Conservation (phyloP, 2,329 filamentous ascomycete species). For the Pyricularia sp. region DNA sequence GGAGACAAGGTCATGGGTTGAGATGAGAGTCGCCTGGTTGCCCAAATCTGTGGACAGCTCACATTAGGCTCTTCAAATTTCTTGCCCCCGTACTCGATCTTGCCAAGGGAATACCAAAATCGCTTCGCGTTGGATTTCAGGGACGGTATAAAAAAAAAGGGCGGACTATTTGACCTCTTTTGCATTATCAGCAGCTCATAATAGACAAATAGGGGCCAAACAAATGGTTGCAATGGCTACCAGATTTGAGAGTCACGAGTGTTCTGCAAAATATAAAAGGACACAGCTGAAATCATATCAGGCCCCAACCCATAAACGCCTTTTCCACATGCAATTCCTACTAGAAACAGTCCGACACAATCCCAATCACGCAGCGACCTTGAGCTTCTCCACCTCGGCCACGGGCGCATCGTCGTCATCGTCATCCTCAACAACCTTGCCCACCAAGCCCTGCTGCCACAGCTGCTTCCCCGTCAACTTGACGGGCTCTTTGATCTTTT, state of each 20-base stretch:
- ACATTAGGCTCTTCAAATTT: neutral
- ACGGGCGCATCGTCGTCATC: conserved; percentile 54
- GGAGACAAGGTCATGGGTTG: conserved; percentile 35
- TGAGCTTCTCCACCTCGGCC: conserved; percentile 58
- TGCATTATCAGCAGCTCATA: neutral
- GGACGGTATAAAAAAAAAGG: too few relatives aligned
- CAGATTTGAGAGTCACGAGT: neutral
- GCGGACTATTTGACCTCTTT: neutral
- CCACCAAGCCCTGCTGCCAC: conserved; percentile 62
- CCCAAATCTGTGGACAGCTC: neutral
- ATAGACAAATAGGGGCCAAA: neutral
- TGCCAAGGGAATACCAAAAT: neutral
- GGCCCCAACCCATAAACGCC: conserved; percentile 1
- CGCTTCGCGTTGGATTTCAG: too few relatives aligned
- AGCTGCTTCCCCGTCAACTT: conserved; percentile 62
- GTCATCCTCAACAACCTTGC: conserved; percentile 53
- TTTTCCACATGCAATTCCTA: neutral
- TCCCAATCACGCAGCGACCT: conserved; percentile 37
- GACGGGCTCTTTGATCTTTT: conserved; percentile 61
- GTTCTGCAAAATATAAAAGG: neutral
- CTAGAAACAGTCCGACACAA: neutral
- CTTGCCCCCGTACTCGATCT: neutral
- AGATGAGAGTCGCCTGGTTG: neutral
- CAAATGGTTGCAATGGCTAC: neutral
- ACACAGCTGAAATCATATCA: neutral